These are phyloP conservation scores for Microbotryum intermedium DNA, from an alignment of 1,284 basidiomycete species.

Conservation along the genomic window DNA sequence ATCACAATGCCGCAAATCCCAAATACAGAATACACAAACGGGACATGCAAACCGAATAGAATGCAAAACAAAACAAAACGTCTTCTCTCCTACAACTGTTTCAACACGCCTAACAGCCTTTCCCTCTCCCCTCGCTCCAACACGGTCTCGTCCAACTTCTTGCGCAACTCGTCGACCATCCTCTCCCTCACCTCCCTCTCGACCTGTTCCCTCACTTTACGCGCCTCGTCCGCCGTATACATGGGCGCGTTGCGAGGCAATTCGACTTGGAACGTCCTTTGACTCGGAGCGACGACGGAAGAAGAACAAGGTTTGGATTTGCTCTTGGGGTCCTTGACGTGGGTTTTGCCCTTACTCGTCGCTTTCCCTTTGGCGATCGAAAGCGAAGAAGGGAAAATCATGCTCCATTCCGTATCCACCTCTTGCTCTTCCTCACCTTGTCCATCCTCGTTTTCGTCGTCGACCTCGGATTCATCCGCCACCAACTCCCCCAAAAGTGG, in stretches of 20 bases:
- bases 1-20: no score
- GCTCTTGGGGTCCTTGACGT: background rate
- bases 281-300: background rate
- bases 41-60: no score
- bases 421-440: slow-evolving; percentile 18
- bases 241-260: background rate
- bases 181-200: slow-evolving; percentile 1
- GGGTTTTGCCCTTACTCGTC: background rate
- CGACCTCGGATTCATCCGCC: slow-evolving; percentile 3
- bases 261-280: slow-evolving; percentile 1
- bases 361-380: background rate
- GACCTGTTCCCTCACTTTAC: background rate
- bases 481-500: slow-evolving; percentile 20
- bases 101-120: no score
- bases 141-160: background rate
- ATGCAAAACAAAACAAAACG: no score
- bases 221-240: background rate
- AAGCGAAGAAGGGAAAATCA: slow-evolving; percentile 9
- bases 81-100: no score
- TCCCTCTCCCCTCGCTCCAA: background rate
- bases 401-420: slow-evolving; percentile 9
- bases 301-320: background rate
- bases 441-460: background rate
- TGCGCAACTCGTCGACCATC: background rate
- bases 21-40: no score